Evolutionary conservation across 805 yeast genomes (phyloP).

Genomic region (Citeromyces matritensis): DNA sequence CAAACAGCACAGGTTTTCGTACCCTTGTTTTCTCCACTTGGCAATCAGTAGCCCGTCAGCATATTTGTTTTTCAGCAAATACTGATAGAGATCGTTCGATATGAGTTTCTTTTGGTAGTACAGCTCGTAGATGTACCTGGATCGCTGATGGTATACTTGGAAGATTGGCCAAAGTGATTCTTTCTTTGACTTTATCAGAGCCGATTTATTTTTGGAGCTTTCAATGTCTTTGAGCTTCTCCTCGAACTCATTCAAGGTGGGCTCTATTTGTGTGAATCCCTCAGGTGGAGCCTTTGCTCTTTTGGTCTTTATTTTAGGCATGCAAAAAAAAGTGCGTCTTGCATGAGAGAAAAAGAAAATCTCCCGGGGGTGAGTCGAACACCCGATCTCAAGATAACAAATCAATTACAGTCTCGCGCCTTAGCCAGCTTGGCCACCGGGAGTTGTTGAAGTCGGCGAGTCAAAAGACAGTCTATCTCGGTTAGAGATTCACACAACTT

Average conservation of each 20-base stretch:
- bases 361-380: slow-evolving; percentile 6
- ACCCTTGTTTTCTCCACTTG: slow-evolving; percentile 48
- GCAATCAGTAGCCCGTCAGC: slow-evolving; percentile 65
- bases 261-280: slow-evolving; percentile 56
- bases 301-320: slow-evolving; percentile 29
- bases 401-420: slow-evolving; percentile 19
- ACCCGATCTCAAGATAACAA: slow-evolving; percentile 13
- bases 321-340: slow-evolving; percentile 9
- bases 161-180: slow-evolving; percentile 58
- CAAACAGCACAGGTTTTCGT: slow-evolving; percentile 75
- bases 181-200: slow-evolving; percentile 22
- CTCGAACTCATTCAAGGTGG: slow-evolving; percentile 47
- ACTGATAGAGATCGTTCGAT: slow-evolving; percentile 52
- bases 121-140: slow-evolving; percentile 62
- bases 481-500: no score
- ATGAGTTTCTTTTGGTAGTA: slow-evolving; percentile 60
- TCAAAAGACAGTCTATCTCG: no score
- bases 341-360: slow-evolving; percentile 4
- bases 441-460: slow-evolving; percentile 5
- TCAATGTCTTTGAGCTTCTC: slow-evolving; percentile 41
- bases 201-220: not conserved
- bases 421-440: slow-evolving; percentile 19
- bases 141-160: slow-evolving; percentile 57
- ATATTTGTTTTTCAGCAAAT: slow-evolving; percentile 51
- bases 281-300: slow-evolving; percentile 48